Evolutionary conservation across 2,329 filamentous ascomycete genomes (phyloP).

Genomic region (Chrysoporthe cubensis): DNA sequence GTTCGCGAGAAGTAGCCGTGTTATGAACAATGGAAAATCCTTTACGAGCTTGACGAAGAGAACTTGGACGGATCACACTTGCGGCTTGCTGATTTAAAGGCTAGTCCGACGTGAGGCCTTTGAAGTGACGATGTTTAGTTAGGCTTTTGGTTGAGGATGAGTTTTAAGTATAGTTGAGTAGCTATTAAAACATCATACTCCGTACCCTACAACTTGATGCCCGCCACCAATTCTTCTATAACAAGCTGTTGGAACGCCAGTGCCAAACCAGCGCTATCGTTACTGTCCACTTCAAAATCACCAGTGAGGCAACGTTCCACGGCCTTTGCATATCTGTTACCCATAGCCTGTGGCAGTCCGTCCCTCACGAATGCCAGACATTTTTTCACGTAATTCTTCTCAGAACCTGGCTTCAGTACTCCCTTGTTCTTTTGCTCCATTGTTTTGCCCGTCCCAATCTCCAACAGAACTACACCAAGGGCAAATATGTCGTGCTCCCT

Average conservation of each 20-base stretch:
- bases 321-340: background rate
- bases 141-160: background rate
- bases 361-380: background rate
- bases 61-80: background rate
- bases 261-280: background rate
- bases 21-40: background rate
- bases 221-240: background rate
- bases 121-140: background rate
- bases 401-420: background rate
- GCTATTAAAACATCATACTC: background rate
- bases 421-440: background rate
- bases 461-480: background rate
- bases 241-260: background rate
- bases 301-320: background rate
- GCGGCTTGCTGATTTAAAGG: background rate
- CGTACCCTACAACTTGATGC: background rate
- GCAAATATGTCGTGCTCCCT: background rate
- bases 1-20: background rate
- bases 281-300: background rate
- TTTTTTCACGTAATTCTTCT: background rate
- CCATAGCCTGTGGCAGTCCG: background rate
- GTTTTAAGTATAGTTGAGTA: background rate
- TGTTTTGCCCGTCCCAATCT: background rate
- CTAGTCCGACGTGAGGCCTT: background rate
- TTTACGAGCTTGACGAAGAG: background rate